Percentiles rank a stretch among this genome's conserved stretches.
These are phyloP conservation scores for Selenicereus undatus DNA, from an alignment of 148 eudicot species.

Conservation along the genomic window DNA sequence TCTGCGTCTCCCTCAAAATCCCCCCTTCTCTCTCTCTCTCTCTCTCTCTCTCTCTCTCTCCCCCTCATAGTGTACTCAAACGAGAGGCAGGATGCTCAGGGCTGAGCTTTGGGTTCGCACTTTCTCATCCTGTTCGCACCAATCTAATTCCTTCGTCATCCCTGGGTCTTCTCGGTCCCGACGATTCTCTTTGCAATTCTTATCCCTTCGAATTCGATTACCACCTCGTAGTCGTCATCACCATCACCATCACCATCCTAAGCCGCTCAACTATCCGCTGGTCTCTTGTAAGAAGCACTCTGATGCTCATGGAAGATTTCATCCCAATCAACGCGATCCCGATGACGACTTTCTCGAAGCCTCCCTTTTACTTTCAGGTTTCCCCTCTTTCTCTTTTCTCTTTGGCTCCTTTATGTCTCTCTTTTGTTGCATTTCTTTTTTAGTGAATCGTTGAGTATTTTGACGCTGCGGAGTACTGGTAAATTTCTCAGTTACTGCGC, in stretches of 20 bases:
- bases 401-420: neutral
- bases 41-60: constrained; percentile 1
- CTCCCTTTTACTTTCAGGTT: constrained; percentile 55
- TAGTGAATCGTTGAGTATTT: neutral
- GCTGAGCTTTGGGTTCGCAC: constrained; percentile 8
- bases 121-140: neutral
- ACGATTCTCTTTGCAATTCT: constrained; percentile 3
- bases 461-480: neutral
- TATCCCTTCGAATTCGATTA: neutral
- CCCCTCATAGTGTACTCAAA: neutral
- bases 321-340: constrained; percentile 19
- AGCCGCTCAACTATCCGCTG: neutral
- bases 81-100: constrained; percentile 2
- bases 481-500: neutral
- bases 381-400: neutral
- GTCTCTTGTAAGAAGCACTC: constrained; percentile 34
- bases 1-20: neutral
- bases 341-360: constrained; percentile 55
- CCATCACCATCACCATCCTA: constrained; percentile 5
- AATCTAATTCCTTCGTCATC: neutral
- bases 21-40: neutral
- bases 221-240: too few species aligned
- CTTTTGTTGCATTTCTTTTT: neutral
- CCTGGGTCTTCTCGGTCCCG: constrained; percentile 6
- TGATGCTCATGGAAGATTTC: constrained; percentile 28